Conservation (phyloP, 1,284 basidiomycete species). For the Ustilago cynodontis region DNA sequence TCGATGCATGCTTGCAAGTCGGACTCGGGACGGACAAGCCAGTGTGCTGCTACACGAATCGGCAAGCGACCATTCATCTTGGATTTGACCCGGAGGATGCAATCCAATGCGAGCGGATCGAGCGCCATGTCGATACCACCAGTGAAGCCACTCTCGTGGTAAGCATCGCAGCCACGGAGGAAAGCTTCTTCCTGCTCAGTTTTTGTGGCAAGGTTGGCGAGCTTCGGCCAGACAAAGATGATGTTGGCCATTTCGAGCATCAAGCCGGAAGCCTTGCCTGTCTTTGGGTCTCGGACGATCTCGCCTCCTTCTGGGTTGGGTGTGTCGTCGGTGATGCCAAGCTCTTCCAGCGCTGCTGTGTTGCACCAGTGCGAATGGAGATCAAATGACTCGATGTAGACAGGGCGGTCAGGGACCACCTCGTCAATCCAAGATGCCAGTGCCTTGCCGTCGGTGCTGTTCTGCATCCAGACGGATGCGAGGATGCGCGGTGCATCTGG, state of each 20-base stretch:
- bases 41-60: conserved; percentile 44
- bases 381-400: conserved; percentile 48
- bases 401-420: conserved; percentile 42
- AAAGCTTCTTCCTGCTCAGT: conserved; percentile 34
- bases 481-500: conserved; percentile 42
- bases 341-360: conserved; percentile 41
- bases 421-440: conserved; percentile 41
- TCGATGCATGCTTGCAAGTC: conserved; percentile 23
- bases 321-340: conserved; percentile 43
- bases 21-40: conserved; percentile 35
- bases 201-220: conserved; percentile 27
- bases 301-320: conserved; percentile 46
- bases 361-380: conserved; percentile 51
- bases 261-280: conserved; percentile 39
- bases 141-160: conserved; percentile 43
- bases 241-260: conserved; percentile 50
- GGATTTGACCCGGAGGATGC: conserved; percentile 28
- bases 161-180: conserved; percentile 36
- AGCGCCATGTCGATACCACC: conserved; percentile 49
- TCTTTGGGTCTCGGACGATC: conserved; percentile 37
- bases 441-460: conserved; percentile 39
- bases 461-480: conserved; percentile 47
- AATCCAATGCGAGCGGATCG: conserved; percentile 34
- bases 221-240: conserved; percentile 34
- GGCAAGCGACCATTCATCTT: conserved; percentile 39